Evolutionary conservation across 805 yeast species (phyloP).

Genomic region (Zygotorulaspora sp.): DNA sequence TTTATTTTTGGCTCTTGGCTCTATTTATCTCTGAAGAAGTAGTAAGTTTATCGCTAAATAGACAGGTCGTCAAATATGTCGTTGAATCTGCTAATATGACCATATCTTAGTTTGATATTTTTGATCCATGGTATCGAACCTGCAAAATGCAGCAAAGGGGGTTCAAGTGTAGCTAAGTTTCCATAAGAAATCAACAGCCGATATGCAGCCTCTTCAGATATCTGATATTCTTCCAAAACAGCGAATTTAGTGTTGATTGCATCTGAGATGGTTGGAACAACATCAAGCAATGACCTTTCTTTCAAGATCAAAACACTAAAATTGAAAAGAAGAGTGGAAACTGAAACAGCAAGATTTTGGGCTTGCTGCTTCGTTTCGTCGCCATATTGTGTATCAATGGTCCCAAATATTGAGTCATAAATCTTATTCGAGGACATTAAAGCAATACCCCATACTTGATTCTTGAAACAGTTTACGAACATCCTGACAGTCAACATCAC

Average conservation of each 20-base stretch:
- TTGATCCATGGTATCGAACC: slow-evolving; percentile 32
- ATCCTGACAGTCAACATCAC: slow-evolving; percentile 54
- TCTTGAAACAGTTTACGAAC: slow-evolving; percentile 50
- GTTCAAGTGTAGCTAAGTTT: slow-evolving; percentile 43
- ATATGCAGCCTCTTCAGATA: slow-evolving; percentile 63
- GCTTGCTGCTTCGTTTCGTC: slow-evolving; percentile 27
- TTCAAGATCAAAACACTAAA: slow-evolving; percentile 40
- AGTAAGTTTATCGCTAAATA: too few species aligned
- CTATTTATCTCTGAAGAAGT: too few species aligned
- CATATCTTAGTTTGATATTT: slow-evolving; percentile 20
- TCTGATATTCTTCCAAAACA: slow-evolving; percentile 28
- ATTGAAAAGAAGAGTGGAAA: slow-evolving; percentile 49
- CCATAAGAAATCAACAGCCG: slow-evolving; percentile 61
- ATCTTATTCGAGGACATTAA: slow-evolving; percentile 35
- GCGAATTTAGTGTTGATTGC: slow-evolving; percentile 30
- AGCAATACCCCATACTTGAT: slow-evolving; percentile 44
- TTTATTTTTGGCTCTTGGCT: too few species aligned
- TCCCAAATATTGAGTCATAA: slow-evolving; percentile 40
- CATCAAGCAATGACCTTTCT: slow-evolving; percentile 26
- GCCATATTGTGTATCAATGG: slow-evolving; percentile 31
- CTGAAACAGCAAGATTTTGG: slow-evolving; percentile 37
- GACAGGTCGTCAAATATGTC: slow-evolving; percentile 19
- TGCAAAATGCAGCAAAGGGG: slow-evolving; percentile 30
- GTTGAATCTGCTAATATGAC: slow-evolving; percentile 22
- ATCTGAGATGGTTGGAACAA: slow-evolving; percentile 32